Percentiles rank a stretch among this genome's conserved stretches.
phyloP scores from a whole-genome alignment of 108 stramenopile species.

The Discostella stelligeroides region DNA sequence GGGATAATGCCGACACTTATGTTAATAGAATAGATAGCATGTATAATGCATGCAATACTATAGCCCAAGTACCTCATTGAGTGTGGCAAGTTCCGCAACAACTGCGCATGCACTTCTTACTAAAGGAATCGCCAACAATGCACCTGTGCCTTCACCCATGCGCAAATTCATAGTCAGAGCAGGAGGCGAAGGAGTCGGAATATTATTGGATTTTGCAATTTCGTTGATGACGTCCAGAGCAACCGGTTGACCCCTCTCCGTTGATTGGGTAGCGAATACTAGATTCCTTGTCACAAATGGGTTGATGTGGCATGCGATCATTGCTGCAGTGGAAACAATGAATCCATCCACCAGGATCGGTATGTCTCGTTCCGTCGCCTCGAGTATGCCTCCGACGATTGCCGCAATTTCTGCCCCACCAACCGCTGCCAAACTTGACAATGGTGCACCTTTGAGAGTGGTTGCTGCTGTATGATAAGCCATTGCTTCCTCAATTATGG shows the following conservation, averaged over 20 bases:
- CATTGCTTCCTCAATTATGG: slow-evolving; percentile 65
- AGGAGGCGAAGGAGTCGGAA: slow-evolving; percentile 54
- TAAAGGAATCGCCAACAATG: slow-evolving; percentile 62
- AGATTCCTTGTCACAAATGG: slow-evolving; percentile 55
- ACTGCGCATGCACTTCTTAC: slow-evolving; percentile 54
- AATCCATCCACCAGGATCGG: slow-evolving; percentile 83
- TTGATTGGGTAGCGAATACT: slow-evolving; percentile 68
- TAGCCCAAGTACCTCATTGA: slow-evolving; percentile 44
- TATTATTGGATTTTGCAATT: slow-evolving; percentile 46
- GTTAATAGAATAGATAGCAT: no score
- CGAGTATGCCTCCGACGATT: slow-evolving; percentile 74
- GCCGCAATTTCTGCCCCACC: slow-evolving; percentile 86
- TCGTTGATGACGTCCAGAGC: slow-evolving; percentile 56
- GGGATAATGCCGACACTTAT: no score
- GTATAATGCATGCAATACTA: not conserved
- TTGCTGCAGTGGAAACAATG: slow-evolving; percentile 73
- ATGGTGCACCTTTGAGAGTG: slow-evolving; percentile 12
- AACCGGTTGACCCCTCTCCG: slow-evolving; percentile 63
- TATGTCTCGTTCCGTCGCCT: slow-evolving; percentile 53
- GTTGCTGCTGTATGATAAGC: slow-evolving; percentile 31
- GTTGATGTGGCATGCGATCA: slow-evolving; percentile 63
- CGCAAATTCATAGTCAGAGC: slow-evolving; percentile 69
- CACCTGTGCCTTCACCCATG: slow-evolving; percentile 75
- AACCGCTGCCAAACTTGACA: slow-evolving; percentile 45
- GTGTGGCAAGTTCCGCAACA: slow-evolving; percentile 62